phyloP scores from a whole-genome alignment of 257 asterid species.

The Hygrophila difformis region DNA sequence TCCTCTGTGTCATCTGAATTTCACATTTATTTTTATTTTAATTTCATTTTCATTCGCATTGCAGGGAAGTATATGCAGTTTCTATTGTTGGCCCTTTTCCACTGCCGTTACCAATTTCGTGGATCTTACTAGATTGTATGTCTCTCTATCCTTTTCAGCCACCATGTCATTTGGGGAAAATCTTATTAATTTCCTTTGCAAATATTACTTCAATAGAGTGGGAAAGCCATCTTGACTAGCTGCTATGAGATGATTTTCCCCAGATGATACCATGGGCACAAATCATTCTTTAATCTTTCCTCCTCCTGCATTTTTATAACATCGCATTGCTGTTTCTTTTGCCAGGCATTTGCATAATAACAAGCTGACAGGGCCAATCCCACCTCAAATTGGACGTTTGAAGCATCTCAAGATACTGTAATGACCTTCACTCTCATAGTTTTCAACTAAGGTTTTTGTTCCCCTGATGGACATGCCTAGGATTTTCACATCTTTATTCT shows the following conservation, averaged over 20 bases:
- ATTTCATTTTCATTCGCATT: background rate
- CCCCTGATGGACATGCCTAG: too few relatives aligned
- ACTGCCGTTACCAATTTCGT: conserved; percentile 86
- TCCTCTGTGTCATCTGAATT: background rate
- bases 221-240: background rate
- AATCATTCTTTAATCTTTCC: background rate
- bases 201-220: too few relatives aligned
- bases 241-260: background rate
- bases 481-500: too few relatives aligned
- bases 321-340: conserved; percentile 1
- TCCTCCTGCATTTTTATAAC: background rate
- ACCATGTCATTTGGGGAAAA: too few relatives aligned
- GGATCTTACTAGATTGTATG: conserved; percentile 95
- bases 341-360: conserved; percentile 75
- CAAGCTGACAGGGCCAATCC: conserved; percentile 73
- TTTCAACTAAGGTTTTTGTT: too few relatives aligned
- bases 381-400: conserved; percentile 68
- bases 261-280: background rate
- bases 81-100: conserved; percentile 97
- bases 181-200: background rate
- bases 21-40: background rate
- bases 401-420: conserved; percentile 77
- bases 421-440: conserved; percentile 11
- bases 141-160: background rate
- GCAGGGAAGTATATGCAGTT: conserved; percentile 99